These are phyloP conservation scores for Perkinsus olseni DNA, from an alignment of 169 alveolate species.

Conservation along the genomic window DNA sequence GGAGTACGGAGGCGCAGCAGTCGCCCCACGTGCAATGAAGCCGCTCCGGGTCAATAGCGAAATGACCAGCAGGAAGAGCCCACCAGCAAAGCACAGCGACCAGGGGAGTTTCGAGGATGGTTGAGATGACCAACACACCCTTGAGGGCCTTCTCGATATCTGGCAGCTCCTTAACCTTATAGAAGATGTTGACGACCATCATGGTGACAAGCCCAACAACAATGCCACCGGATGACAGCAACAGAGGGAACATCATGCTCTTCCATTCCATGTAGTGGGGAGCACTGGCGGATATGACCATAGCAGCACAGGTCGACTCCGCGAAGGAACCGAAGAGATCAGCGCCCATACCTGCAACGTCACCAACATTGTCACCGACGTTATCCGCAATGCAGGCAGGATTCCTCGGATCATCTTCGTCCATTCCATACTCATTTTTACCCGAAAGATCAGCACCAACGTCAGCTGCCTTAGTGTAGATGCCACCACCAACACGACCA, in stretches of 20 bases:
- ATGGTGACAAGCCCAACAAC: conserved; percentile 58
- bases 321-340: conserved; percentile 87
- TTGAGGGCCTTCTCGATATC: conserved; percentile 68
- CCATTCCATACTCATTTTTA: conserved; percentile 71
- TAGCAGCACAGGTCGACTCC: conserved; percentile 80
- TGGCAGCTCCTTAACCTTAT: conserved; percentile 40
- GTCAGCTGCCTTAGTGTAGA: conserved; percentile 84
- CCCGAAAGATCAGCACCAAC: conserved; percentile 85
- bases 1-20: conserved; percentile 46
- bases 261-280: not conserved
- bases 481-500: conserved; percentile 89
- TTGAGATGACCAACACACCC: conserved; percentile 63
- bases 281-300: conserved; percentile 71
- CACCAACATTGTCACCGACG: conserved; percentile 88
- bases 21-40: conserved; percentile 33
- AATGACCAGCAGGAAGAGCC: conserved; percentile 37
- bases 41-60: conserved; percentile 20
- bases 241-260: conserved; percentile 45
- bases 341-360: conserved; percentile 89
- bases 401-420: conserved; percentile 81
- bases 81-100: conserved; percentile 36
- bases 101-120: conserved; percentile 65
- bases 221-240: conserved; percentile 62
- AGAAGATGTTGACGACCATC: conserved; percentile 45
- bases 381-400: conserved; percentile 87